Base-by-base conservation (phyloP, 1,139 yeast species). In the Meyerozyma guilliermondii region DNA sequence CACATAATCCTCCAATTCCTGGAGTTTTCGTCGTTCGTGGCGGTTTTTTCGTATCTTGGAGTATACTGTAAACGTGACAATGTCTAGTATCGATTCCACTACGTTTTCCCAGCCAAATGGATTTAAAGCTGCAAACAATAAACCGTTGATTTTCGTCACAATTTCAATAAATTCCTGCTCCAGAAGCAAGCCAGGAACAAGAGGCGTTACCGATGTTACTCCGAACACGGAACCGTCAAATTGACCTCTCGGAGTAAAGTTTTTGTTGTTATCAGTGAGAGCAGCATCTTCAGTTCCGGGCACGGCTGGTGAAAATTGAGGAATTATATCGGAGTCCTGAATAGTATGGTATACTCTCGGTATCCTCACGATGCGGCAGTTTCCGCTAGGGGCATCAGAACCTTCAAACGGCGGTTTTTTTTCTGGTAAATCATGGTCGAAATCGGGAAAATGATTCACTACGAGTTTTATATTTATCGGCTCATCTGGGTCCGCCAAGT, bases 261-360 rank as follows among this genome's bases (percentile, higher is more conserved):
- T 41, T 4, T 43, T 35, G 2, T 43, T 48, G 3, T 57, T 60
- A n/a, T 48, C 45, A 2, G 44, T 44, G 9, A 66, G 53, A 0
- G 88, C 88, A 1, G 86, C 91, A 1, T 83, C 80, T 53, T 85
- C 94, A 2, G 46, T 50, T 0, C 95, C 94, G 0, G 91, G 94
- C 2, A 71, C 56, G 20, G 52, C 59, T 1, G 62, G 59, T 9
- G 87, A 80, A 54, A 84, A 85, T 52, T 73, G 80, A 1, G 92
- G 91, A 13, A 71, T 65, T 29, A 69, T 53, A 46, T 69, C 72
- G 33, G 61, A 70, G 43, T 55, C 50, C 2, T 40, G 39, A 38
- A 46, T 23, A 35, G 66, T 56, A 43, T 60, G 52, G 49, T 65
- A 80, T 7, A 68, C 47, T 49, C 91, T 55, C 24, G 91, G 91